A percentile compares a stretch with the other conserved stretches of the same genome.
phyloP scores from a whole-genome alignment of 2,329 filamentous ascomycete species.

The Paecilomyces fulvus region DNA sequence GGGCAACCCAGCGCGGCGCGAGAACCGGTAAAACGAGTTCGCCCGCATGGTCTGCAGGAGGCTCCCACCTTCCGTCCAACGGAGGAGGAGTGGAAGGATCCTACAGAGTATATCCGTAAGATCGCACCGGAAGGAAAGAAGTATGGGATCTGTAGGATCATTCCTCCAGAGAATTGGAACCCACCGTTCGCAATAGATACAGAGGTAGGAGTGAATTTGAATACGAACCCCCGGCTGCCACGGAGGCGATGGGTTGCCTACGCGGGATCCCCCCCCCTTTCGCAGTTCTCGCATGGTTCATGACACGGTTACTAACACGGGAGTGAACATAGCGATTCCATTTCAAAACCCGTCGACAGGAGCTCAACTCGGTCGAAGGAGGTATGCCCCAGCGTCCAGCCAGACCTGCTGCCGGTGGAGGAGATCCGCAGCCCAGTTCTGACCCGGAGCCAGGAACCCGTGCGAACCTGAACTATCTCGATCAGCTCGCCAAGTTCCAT shows the following conservation, averaged over 20 bases:
- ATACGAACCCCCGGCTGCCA: not conserved
- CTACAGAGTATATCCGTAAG: constrained; percentile 86
- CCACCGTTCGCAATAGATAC: constrained; percentile 94
- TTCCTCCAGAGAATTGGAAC: constrained; percentile 89
- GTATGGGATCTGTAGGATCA: constrained; percentile 91
- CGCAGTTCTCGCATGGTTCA: not conserved
- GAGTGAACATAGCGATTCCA: constrained; percentile 68
- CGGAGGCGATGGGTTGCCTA: not conserved
- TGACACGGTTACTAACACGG: constrained; percentile 7
- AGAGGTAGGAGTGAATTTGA: constrained; percentile 56
- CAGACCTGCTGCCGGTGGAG: constrained; percentile 18
- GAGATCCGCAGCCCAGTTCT: constrained; percentile 25
- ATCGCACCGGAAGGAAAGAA: constrained; percentile 77
- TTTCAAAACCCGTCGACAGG: constrained; percentile 90
- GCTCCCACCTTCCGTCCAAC: constrained; percentile 87
- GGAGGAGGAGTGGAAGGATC: constrained; percentile 89
- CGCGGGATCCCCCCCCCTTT: not conserved
- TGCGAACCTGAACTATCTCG: constrained; percentile 90
- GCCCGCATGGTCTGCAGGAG: constrained; percentile 78
- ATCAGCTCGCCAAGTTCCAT: constrained; percentile 91
- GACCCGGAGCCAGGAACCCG: constrained; percentile 62
- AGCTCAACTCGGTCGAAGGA: constrained; percentile 96
- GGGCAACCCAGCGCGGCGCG: constrained; percentile 69
- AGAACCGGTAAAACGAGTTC: constrained; percentile 66
- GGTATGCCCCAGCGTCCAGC: constrained; percentile 48